Percentiles rank a stretch among this genome's conserved stretches.
phyloP scores from a whole-genome alignment of 352 stramenopile genomes.

The Phytophthora parvispora region DNA sequence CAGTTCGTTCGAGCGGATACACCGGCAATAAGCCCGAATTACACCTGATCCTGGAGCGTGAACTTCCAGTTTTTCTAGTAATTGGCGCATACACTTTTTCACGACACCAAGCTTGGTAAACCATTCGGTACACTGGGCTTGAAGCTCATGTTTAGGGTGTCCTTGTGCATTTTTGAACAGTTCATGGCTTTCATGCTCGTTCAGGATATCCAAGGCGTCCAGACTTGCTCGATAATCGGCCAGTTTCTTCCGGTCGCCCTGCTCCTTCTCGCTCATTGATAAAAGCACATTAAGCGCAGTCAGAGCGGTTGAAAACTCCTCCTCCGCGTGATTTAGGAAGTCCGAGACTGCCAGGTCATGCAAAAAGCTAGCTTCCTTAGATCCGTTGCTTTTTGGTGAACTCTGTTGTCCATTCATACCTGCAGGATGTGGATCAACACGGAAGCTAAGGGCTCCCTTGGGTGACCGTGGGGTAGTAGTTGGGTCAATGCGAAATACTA shows the following conservation, averaged over 20 bases:
- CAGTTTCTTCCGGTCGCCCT: slow-evolving; percentile 66
- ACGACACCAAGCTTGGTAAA: slow-evolving; percentile 63
- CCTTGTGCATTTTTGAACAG: slow-evolving; percentile 53
- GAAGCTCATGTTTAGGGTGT: slow-evolving; percentile 40
- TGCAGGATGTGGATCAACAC: slow-evolving; percentile 25
- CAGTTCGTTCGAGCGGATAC: slow-evolving; percentile 51
- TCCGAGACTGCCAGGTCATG: slow-evolving; percentile 71
- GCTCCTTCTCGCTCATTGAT: slow-evolving; percentile 72
- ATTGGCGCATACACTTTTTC: slow-evolving; percentile 69
- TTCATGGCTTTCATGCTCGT: slow-evolving; percentile 67
- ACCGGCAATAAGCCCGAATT: slow-evolving; percentile 62
- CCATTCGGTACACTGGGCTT: slow-evolving; percentile 44
- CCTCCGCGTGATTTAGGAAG: slow-evolving; percentile 78
- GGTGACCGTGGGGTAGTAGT: slow-evolving; percentile 26
- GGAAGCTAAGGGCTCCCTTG: slow-evolving; percentile 34
- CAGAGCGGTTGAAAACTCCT: slow-evolving; percentile 80
- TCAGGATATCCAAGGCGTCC: slow-evolving; percentile 72
- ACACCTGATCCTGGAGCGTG: slow-evolving; percentile 55
- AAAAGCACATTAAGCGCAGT: slow-evolving; percentile 85
- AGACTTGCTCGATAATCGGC: slow-evolving; percentile 72
- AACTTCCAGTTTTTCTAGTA: slow-evolving; percentile 65
- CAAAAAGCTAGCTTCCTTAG: slow-evolving; percentile 69
- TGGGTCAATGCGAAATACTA: slow-evolving; percentile 61
- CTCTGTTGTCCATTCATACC: background rate
- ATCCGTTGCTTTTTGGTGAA: slow-evolving; percentile 1